Conservation (phyloP, 2,329 filamentous ascomycete genomes). For the Macrophomina tecta region DNA sequence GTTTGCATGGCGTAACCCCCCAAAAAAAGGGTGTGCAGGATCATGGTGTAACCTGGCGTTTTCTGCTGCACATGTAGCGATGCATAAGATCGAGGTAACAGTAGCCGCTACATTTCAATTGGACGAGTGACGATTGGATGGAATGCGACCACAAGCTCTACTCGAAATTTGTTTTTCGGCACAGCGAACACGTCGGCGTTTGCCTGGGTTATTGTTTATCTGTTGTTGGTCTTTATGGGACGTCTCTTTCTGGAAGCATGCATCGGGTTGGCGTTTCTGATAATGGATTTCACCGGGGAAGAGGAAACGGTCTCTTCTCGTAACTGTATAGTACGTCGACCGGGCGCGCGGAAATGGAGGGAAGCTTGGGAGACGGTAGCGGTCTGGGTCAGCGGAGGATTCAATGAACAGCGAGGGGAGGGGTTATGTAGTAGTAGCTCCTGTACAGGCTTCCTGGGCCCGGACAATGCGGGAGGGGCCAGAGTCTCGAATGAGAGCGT, state of each 20-base stretch:
- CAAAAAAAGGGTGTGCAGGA: not conserved
- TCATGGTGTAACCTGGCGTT: constrained; percentile 1
- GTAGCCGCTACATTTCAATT: constrained; percentile 12
- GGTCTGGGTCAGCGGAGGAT: not conserved
- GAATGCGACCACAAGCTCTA: not conserved
- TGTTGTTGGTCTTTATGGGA: not conserved
- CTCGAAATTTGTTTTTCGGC: constrained; percentile 6
- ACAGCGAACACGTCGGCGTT: constrained; percentile 26
- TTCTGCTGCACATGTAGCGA: not conserved
- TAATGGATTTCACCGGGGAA: not conserved
- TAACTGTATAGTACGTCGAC: constrained; percentile 17
- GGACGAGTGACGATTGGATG: constrained; percentile 19
- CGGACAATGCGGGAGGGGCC: not conserved
- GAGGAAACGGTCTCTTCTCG: not conserved
- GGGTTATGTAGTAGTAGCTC: not conserved
- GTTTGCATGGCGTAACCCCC: constrained; percentile 7
- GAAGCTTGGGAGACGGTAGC: not conserved
- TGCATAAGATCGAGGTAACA: constrained; percentile 3
- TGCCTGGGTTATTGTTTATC: not conserved
- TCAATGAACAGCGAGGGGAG: not conserved
- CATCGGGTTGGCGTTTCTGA: constrained; percentile 23
- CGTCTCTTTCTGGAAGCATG: not conserved
- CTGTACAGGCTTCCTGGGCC: not conserved
- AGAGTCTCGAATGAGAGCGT: constrained; percentile 1
- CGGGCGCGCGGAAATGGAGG: not conserved